Evolutionary conservation across 2,329 filamentous ascomycete genomes (phyloP), one percentile per base, ranked within the genome.

Genomic region (Clonostachys solani): DNA sequence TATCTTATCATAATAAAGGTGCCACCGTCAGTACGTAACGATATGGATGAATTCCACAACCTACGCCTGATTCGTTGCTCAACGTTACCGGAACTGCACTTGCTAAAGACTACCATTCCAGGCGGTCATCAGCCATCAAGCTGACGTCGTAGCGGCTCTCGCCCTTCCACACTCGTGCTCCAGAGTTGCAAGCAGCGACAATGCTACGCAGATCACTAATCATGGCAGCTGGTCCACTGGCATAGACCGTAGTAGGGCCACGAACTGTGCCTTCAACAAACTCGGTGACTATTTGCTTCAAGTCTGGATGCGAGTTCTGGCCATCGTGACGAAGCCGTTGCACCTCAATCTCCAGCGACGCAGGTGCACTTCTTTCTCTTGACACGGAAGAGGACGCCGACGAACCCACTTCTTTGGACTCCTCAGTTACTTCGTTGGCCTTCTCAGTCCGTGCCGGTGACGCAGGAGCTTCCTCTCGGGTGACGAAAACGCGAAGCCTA

Each of bases 221-320:
- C 77, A 86, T 82, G 2, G 72, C 68, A 1, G 72, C 71, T 2
- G 83, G 83, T 0, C 83, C 82, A 54, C 81, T 85, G 0, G 75
- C 81, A 56, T 81, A 74, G 0, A 86, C 78, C 0, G 70, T 67
- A 0, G 78, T 81, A 12, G 74, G 63, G 0, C 80, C 80, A 1
- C 60, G 56, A 1, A 70, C 60, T 0, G 75, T 77, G 2, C 61
- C 56, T 1, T 65, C 65, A 5, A 80, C 67, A 52, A 84, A 83
- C 4, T 64, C 62, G 7, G 56, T 57, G 3, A 85, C 66, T 9
- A 80, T 61, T 15, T 62, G 60, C 2, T 56, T 44, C 15, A 84
- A 57, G 44, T 80, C 65, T 1, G 77, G 75, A 37, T 75, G 69
- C 8, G 23, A 29, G 9, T 29, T 29, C 23, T 29, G 23, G 23